Conservation (phyloP, 306 rosid species). For the Vigna trinervia region DNA sequence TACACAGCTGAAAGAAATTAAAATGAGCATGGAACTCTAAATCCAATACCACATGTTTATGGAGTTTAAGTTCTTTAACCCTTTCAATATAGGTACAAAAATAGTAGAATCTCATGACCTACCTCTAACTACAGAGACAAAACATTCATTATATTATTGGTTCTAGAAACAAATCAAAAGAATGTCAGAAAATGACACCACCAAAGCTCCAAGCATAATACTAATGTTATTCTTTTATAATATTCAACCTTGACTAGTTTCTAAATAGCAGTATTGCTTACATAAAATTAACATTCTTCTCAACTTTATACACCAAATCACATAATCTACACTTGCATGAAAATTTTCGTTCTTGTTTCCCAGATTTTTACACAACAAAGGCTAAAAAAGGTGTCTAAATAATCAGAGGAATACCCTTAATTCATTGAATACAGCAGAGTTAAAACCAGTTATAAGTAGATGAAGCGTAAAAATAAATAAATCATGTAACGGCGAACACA, state of each 20-base stretch:
- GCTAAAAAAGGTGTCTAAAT: neutral
- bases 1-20: conserved; percentile 24
- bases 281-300: neutral
- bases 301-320: neutral
- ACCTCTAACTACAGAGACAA: neutral
- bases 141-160: neutral
- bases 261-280: conserved; percentile 5
- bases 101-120: neutral
- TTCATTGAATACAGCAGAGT: conserved; percentile 6
- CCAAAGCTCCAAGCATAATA: neutral
- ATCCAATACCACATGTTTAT: conserved; percentile 9
- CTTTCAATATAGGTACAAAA: neutral
- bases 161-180: conserved; percentile 6
- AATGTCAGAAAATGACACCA: conserved; percentile 5
- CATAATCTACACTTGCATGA: conserved; percentile 16
- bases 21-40: neutral
- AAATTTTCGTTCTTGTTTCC: conserved; percentile 13
- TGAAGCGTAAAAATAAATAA: conserved; percentile 4
- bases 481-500: conserved; percentile 10
- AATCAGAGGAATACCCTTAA: neutral
- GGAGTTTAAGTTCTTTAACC: neutral
- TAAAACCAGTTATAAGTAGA: neutral
- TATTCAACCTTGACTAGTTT: neutral
- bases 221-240: neutral
- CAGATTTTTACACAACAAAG: neutral